These are phyloP conservation scores for Edaphochlamys debaryana DNA, from an alignment of 139 green algal genomes.

Conservation along the genomic window DNA sequence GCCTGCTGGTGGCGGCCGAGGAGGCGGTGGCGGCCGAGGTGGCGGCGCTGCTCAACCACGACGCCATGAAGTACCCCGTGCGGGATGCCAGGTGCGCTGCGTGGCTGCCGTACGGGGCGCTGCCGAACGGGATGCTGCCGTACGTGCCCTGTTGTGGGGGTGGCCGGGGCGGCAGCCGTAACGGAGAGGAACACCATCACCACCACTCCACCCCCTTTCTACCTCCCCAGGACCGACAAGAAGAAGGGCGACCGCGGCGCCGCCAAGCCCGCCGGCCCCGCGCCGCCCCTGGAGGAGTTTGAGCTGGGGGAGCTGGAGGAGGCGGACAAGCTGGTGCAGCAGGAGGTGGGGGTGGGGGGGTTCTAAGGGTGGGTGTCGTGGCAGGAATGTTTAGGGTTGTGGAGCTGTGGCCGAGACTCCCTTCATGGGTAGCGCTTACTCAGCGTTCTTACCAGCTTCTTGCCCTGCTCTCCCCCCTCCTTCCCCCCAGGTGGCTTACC, in stretches of 20 bases:
- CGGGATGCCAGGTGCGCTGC: conserved; percentile 13
- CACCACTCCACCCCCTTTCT: too few species aligned
- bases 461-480: not conserved
- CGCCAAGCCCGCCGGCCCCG: conserved; percentile 27
- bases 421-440: too few species aligned
- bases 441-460: too few species aligned
- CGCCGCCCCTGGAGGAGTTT: conserved; percentile 52
- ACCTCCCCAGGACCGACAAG: too few species aligned
- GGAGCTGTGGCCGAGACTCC: too few species aligned
- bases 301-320: conserved; percentile 51
- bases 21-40: conserved; percentile 78
- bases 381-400: too few species aligned
- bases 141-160: too few species aligned
- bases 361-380: not conserved
- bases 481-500: conserved; percentile 12
- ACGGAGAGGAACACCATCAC: too few species aligned
- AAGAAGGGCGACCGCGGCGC: conserved; percentile 11
- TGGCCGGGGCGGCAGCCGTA: too few species aligned
- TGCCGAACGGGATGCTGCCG: not conserved
- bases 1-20: conserved; percentile 74
- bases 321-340: conserved; percentile 60
- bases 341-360: conserved; percentile 47
- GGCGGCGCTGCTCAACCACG: conserved; percentile 72
- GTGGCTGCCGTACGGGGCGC: not conserved
- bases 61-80: conserved; percentile 74